Evolutionary conservation across 257 asterid species (phyloP), one percentile per base, ranked within the genome.

Genomic region (Nicotiana sylvestris): DNA sequence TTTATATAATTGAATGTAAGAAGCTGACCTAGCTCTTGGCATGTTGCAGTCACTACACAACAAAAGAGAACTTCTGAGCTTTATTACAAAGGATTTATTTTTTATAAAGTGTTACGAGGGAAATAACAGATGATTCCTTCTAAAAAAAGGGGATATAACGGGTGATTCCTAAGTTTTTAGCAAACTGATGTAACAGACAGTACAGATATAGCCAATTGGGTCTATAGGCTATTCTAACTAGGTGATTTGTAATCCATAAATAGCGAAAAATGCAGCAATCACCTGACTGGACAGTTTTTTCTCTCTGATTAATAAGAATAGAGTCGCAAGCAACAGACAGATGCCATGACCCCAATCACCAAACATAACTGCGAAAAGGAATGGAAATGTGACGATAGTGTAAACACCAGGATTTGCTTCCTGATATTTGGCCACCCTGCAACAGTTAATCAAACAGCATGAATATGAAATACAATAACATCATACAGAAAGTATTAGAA

Each of bases 281-380:
- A 96, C 99, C 98, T 93, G 96, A 88, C 98, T 90, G 79, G 93
- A 89, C 53, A 91, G 88, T 86, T 96, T 94, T 82, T 91, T 91
- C 37, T 96, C 99, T 80, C 92, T 88, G 85, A 92, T 17, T 43
- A 94, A 81, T 76, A 96, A 87, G 88, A 84, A 96, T 78, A 86
- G 84, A 15, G 98, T 90, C 55, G 91, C 94, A 86, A 92, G 93
- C 83, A 96, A 89, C 87, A 96, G 91, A 93, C 99, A 96, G 86
- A 96, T 91, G 64, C 99, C 99, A 90, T 96, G 99, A 69, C 99
- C 98, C 98, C 99, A 96, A 90, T 96, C 99, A 80, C 99, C 99
- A 86, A 96, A 96, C 99, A 96, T 96, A 86, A 96, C 97, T 0
- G 98, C 99, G 51, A 96, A 96, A 85, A 96, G 98, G 92, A 96